A percentile compares a stretch with the other conserved stretches of the same genome.
Conservation (phyloP, 1,284 basidiomycete genomes). For the Ceratobasidium sp. region DNA sequence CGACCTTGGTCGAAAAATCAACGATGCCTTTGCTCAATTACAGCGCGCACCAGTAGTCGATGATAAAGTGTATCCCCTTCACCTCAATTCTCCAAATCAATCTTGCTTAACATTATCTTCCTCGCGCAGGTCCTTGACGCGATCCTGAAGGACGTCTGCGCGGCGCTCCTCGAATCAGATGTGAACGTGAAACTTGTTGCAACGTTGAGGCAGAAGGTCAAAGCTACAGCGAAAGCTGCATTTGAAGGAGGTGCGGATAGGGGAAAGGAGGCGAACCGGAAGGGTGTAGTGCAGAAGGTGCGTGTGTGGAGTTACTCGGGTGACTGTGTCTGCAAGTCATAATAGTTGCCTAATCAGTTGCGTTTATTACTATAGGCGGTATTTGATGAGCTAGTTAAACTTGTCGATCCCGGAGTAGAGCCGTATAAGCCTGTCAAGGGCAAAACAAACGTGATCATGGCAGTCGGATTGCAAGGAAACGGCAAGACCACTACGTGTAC, state of each 20-base stretch:
- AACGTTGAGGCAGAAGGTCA: conserved; percentile 89
- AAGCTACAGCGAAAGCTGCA: conserved; percentile 83
- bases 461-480: conserved; percentile 94
- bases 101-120: conserved; percentile 47
- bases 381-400: conserved; percentile 94
- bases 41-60: conserved; percentile 88
- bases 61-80: conserved; percentile 74
- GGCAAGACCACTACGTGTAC: conserved; percentile 99
- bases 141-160: conserved; percentile 94
- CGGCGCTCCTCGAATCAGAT: conserved; percentile 95
- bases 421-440: conserved; percentile 98
- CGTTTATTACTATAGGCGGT: conserved; percentile 74
- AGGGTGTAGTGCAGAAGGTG: conserved; percentile 91
- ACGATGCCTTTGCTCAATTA: conserved; percentile 92
- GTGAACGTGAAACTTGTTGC: conserved; percentile 98
- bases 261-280: conserved; percentile 83
- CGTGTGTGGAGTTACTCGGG: conserved; percentile 45
- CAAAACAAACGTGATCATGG: conserved; percentile 96
- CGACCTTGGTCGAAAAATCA: conserved; percentile 94
- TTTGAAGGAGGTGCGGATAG: conserved; percentile 81
- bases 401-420: conserved; percentile 95
- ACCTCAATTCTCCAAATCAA: conserved; percentile 46
- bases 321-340: too few species aligned
- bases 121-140: conserved; percentile 85
- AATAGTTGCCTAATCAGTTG: neutral